Base-by-base conservation (phyloP, 805 yeast species). In the Pichia deserticola region DNA sequence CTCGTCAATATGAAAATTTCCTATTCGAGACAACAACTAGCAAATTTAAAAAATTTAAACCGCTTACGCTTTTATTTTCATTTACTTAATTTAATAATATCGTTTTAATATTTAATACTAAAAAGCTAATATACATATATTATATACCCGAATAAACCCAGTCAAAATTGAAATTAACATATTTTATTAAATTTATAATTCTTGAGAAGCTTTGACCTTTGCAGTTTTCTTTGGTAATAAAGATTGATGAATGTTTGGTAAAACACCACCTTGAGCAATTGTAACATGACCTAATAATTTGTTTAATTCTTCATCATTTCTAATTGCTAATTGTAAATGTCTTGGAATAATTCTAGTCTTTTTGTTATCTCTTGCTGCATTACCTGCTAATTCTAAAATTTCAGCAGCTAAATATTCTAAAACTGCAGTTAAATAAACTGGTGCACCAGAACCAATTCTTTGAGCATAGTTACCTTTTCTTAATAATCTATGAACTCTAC, bases 381-480 rank as follows among this genome's bases (percentile, higher is more conserved):
- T 89, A 79, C 97, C 97, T 57, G 97, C 97, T 74, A 89, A 84
- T 78, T 92, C 98, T 66, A 92, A 83, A 60, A 92, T 89, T 82
- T 92, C 98, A 62, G 97, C 97, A 69, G 97, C 90, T 71, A 92
- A 81, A 73, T 92, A 92, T 76, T 92, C 98, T 65, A 92, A 79
- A 52, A 92, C 97, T 50, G 98, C 95, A 61, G 98, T 90, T 69
- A 92, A 80, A 77, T 90, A 92, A 57, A 92, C 92, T 76, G 98
- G 97, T 66, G 98, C 97, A 83, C 96, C 97, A 61, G 97, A 89
- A 82, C 98, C 97, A 64, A 92, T 85, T 79, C 98, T 85, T 78
- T 90, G 95, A 68, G 97, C 95, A 78, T 92, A 88, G 84, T 90
- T 88, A 72, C 96, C 97, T 77, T 86, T 89, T 83, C 95, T 88